Percentiles rank a stretch among this genome's conserved stretches.
These are phyloP conservation scores for Onygena corvina DNA, from an alignment of 2,329 filamentous ascomycete species.

Conservation along the genomic window DNA sequence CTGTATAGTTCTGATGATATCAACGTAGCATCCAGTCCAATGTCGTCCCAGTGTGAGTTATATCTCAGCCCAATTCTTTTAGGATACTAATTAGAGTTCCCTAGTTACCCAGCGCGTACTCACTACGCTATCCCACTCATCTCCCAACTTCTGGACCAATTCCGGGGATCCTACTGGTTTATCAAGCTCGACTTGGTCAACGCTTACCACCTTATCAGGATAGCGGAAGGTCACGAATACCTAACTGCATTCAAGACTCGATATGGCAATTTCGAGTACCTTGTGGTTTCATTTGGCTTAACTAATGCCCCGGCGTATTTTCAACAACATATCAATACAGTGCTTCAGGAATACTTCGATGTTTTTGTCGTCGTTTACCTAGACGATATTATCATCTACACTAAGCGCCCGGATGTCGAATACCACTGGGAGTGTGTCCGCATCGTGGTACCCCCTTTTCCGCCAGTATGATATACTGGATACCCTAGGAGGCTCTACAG, in stretches of 20 bases:
- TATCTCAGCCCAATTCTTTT: too few relatives aligned
- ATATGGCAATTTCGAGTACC: slow-evolving; percentile 22
- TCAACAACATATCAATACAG: too few relatives aligned
- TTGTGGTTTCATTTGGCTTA: slow-evolving; percentile 22
- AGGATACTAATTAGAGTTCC: too few relatives aligned
- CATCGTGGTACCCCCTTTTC: too few relatives aligned
- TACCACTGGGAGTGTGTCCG: too few relatives aligned
- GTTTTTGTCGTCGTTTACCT: slow-evolving; percentile 13
- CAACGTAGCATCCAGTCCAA: too few relatives aligned
- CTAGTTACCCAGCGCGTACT: too few relatives aligned
- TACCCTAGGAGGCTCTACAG: too few relatives aligned
- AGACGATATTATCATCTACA: slow-evolving; percentile 14
- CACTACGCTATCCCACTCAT: slow-evolving; percentile 20
- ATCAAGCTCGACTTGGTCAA: slow-evolving; percentile 19
- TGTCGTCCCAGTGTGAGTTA: too few relatives aligned
- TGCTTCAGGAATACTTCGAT: slow-evolving; percentile 14
- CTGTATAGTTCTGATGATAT: too few relatives aligned
- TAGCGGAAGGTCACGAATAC: slow-evolving; percentile 17
- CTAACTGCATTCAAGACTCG: not conserved
- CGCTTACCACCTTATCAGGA: slow-evolving; percentile 19
- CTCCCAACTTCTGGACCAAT: slow-evolving; percentile 17
- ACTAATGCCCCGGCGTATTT: slow-evolving; percentile 14
- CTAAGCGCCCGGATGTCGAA: not conserved
- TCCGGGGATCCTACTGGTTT: slow-evolving; percentile 15
- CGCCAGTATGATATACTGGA: too few relatives aligned